These are phyloP conservation scores for Talaromyces sp. DNA, from an alignment of 2,329 filamentous ascomycete genomes.

Conservation along the genomic window DNA sequence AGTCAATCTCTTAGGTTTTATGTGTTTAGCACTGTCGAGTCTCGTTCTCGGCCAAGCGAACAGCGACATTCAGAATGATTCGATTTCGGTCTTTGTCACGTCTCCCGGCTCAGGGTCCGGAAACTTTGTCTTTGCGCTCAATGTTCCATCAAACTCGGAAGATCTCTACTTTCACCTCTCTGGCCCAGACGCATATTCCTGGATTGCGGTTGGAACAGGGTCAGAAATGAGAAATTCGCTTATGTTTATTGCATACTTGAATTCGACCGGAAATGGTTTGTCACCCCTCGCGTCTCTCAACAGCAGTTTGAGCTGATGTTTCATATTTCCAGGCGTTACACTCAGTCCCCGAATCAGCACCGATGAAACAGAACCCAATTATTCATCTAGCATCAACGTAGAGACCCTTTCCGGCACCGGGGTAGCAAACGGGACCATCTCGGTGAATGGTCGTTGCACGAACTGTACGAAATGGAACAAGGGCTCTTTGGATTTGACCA, in stretches of 20 bases:
- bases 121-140: constrained; percentile 25
- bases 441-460: constrained; percentile 22
- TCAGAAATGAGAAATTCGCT: constrained; percentile 23
- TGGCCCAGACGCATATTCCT: constrained; percentile 24
- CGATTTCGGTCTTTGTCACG: constrained; percentile 20
- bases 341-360: constrained; percentile 24
- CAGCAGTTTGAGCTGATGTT: background rate
- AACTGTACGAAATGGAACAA: constrained; percentile 22
- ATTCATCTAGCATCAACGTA: constrained; percentile 21
- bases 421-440: constrained; percentile 19
- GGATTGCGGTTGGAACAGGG: constrained; percentile 24
- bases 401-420: constrained; percentile 21
- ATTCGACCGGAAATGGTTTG: constrained; percentile 20
- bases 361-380: constrained; percentile 22
- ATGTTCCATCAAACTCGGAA: constrained; percentile 24
- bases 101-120: constrained; percentile 17
- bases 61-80: background rate
- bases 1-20: background rate
- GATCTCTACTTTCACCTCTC: constrained; percentile 28
- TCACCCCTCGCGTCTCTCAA: background rate
- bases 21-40: background rate
- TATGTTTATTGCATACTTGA: constrained; percentile 22
- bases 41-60: background rate
- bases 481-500: constrained; percentile 21
- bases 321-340: constrained; percentile 19